phyloP scores from a whole-genome alignment of 2,329 filamentous ascomycete species.

The Colletotrichum zoysiae region DNA sequence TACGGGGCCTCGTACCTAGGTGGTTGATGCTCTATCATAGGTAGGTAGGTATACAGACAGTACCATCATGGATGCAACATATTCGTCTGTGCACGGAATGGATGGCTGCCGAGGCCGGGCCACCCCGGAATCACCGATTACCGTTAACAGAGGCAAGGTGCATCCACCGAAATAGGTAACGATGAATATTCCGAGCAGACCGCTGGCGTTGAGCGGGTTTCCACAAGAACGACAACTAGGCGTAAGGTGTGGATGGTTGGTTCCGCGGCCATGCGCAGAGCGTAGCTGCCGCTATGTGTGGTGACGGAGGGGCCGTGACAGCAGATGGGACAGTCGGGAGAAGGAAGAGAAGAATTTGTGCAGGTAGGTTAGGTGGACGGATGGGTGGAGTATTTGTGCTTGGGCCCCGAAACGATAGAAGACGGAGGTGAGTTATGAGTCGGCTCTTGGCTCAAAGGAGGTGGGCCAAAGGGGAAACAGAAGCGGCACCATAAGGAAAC shows the following conservation, averaged over 20 bases:
- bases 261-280: background rate
- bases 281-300: background rate
- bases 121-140: background rate
- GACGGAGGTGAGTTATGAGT: background rate
- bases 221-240: background rate
- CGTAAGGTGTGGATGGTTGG: background rate
- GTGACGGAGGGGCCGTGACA: background rate
- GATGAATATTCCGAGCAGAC: background rate
- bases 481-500: background rate
- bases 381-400: conserved; percentile 32
- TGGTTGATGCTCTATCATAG: background rate
- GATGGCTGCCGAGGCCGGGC: conserved; percentile 8
- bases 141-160: background rate
- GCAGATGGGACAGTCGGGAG: background rate
- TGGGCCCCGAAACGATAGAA: conserved; percentile 31
- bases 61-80: conserved; percentile 1
- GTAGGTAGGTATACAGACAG: background rate
- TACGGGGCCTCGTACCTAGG: background rate
- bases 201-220: no score
- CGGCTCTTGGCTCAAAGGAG: background rate
- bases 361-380: background rate
- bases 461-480: background rate
- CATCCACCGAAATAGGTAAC: background rate
- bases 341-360: background rate
- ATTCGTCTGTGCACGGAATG: conserved; percentile 6